These are phyloP conservation scores for Tetradesmus obliquus DNA, from an alignment of 139 green algal species.

Conservation along the genomic window DNA sequence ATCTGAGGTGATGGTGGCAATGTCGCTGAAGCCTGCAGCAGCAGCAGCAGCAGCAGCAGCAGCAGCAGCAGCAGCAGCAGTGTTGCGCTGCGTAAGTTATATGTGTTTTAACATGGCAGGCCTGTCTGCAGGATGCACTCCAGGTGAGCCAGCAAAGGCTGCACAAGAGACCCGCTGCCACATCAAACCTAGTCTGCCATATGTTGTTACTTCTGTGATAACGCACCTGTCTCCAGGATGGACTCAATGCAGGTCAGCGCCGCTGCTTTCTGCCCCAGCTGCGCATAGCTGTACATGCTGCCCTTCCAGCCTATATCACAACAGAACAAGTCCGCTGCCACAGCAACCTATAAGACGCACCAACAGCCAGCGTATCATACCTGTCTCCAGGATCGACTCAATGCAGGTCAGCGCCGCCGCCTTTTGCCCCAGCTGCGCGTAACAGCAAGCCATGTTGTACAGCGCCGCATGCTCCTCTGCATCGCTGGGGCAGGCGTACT, in stretches of 20 bases:
- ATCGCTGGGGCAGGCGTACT: constrained; percentile 73
- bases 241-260: background rate
- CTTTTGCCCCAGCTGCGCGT: constrained; percentile 62
- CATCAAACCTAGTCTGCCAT: too few relatives aligned
- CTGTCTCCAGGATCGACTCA: constrained; percentile 68
- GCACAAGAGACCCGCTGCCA: background rate
- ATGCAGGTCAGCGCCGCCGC: constrained; percentile 68
- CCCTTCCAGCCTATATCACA: too few relatives aligned
- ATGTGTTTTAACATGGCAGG: background rate
- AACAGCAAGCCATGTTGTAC: constrained; percentile 82
- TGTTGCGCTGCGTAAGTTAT: background rate
- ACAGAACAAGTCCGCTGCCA: background rate
- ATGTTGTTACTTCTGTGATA: too few relatives aligned
- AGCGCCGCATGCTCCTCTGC: constrained; percentile 77
- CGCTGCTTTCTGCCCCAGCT: background rate
- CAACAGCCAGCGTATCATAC: constrained; percentile 13
- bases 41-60: background rate
- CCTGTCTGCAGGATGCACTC: too few relatives aligned
- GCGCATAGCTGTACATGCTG: too few relatives aligned
- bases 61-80: background rate
- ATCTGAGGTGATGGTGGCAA: constrained; percentile 55
- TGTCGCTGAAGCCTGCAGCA: constrained; percentile 55
- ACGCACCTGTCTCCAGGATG: too few relatives aligned
- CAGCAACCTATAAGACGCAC: background rate
- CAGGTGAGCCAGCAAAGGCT: background rate